Base-by-base conservation (phyloP, 208 protist species). In the Trypanosoma grayi region DNA sequence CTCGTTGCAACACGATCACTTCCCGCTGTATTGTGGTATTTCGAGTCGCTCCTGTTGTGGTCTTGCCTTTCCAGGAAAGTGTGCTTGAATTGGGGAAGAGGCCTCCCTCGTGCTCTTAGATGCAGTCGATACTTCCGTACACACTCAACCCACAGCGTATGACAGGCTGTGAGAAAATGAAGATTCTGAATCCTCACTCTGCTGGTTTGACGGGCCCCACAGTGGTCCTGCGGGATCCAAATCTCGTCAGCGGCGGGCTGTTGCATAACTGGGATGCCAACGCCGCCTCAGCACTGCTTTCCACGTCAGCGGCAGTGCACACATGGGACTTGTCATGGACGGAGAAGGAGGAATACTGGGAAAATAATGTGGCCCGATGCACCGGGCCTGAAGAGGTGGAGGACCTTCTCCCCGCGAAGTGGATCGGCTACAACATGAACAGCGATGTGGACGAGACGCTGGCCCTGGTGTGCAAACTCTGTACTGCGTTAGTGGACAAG, bases 91-190 rank as follows among this genome's bases (percentile, higher is more conserved):
- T n/a, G 45, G 45, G 1, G 20, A 31, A 51, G 31, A 8, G 8
- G 9, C 8, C 28, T 56, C 27, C 11, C 13, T 56, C 7, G 36
- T 41, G 3, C 14, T 9, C 27, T 56, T 36, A 36, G 2, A 27
- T 95, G 88, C 81, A 95, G 44, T 75, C 76, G 5, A 73, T 95
- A 33, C 77, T 95, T 10, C 88, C 88, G 2, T 95, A 95, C 73
- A 95, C 88, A 11, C 77, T 81, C 0, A 85, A 91, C 60, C 81
- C 84, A n/a, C 57, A 81, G 52, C 83, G 84, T 39, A 92, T 95
- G 61, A 50, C 45, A n/a, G 78, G 80, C 0, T 90, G 85, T 34
- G 85, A 90, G 66, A 79, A 78, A 47, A 74, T 95, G 66, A 83
- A 83, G 54, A 67, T 92, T 45, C 46, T 95, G 25, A 87, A 92